These are phyloP conservation scores for Sergeia podlipaevii DNA, from an alignment of 208 protist genomes.

Conservation along the genomic window DNA sequence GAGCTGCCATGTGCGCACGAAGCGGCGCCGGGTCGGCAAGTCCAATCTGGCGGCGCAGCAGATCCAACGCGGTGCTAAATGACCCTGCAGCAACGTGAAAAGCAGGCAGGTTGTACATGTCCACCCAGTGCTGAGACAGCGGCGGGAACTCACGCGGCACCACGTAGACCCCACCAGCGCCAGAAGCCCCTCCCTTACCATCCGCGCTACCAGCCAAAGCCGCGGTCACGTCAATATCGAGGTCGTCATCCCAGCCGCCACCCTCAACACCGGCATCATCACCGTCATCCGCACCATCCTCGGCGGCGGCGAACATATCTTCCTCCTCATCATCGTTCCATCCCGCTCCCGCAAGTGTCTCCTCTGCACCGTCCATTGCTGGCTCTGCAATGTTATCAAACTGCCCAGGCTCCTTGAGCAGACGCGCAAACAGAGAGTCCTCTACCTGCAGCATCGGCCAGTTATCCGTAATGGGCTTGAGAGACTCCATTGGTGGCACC, in stretches of 20 bases:
- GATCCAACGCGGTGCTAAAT: slow-evolving; percentile 91
- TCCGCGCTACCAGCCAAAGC: slow-evolving; percentile 9
- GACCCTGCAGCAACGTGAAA: slow-evolving; percentile 95
- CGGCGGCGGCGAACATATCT: background rate
- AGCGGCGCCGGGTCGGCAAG: slow-evolving; percentile 90
- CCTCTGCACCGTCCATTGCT: slow-evolving; percentile 23
- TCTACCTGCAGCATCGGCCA: slow-evolving; percentile 83
- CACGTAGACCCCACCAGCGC: slow-evolving; percentile 16
- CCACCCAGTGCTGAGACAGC: slow-evolving; percentile 72
- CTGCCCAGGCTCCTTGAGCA: slow-evolving; percentile 60
- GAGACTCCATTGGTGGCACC: too few relatives aligned
- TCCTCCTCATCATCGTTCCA: slow-evolving; percentile 55
- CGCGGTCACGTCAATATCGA: slow-evolving; percentile 61
- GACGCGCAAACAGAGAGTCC: slow-evolving; percentile 70
- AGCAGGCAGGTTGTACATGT: slow-evolving; percentile 75
- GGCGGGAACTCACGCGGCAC: slow-evolving; percentile 55
- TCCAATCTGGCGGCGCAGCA: slow-evolving; percentile 90
- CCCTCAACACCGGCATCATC: slow-evolving; percentile 18
- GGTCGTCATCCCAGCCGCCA: slow-evolving; percentile 71
- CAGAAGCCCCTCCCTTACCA: slow-evolving; percentile 4
- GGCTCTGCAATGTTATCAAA: slow-evolving; percentile 30
- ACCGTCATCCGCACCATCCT: slow-evolving; percentile 9
- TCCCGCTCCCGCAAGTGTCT: slow-evolving; percentile 28
- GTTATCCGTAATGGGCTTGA: slow-evolving; percentile 51
- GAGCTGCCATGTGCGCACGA: slow-evolving; percentile 80